Evolutionary conservation across 768 basidiomycete species (phyloP).

Genomic region (Pulveroboletus sp.): DNA sequence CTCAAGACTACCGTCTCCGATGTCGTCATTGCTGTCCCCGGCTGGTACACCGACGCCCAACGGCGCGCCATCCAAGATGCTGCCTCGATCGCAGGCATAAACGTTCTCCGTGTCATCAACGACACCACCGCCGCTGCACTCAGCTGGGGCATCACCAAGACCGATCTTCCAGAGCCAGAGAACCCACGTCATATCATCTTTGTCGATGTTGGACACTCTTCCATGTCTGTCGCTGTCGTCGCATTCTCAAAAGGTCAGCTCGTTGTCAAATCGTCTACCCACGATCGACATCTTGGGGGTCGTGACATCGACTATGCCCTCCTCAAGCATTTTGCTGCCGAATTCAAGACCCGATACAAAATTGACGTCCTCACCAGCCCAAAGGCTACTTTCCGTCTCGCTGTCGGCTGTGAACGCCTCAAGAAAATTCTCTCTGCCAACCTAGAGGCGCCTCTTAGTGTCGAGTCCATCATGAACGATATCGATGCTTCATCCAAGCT

Average conservation of each 20-base stretch:
- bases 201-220: slow-evolving; percentile 93
- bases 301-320: slow-evolving; percentile 94
- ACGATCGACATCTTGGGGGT: slow-evolving; percentile 91
- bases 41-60: slow-evolving; percentile 95
- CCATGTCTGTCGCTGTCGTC: slow-evolving; percentile 80
- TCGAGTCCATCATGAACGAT: slow-evolving; percentile 96
- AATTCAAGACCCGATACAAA: slow-evolving; percentile 97
- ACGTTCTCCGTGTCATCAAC: slow-evolving; percentile 92
- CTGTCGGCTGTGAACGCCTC: slow-evolving; percentile 84
- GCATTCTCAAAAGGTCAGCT: slow-evolving; percentile 95
- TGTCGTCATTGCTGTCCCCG: slow-evolving; percentile 93
- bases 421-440: slow-evolving; percentile 98
- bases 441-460: slow-evolving; percentile 78
- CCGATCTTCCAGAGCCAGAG: slow-evolving; percentile 86
- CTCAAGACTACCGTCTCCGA: slow-evolving; percentile 85
- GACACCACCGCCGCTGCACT: slow-evolving; percentile 95
- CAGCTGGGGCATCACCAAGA: slow-evolving; percentile 98
- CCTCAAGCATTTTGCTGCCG: slow-evolving; percentile 79
- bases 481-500: slow-evolving; percentile 87
- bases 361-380: slow-evolving; percentile 90
- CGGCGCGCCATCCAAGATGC: slow-evolving; percentile 88
- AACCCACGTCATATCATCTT: slow-evolving; percentile 85
- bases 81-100: slow-evolving; percentile 83
- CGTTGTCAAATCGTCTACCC: slow-evolving; percentile 80
- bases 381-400: slow-evolving; percentile 90